Base-by-base conservation (phyloP, 2,329 filamentous ascomycete species). In the Fusarium incarnatum region DNA sequence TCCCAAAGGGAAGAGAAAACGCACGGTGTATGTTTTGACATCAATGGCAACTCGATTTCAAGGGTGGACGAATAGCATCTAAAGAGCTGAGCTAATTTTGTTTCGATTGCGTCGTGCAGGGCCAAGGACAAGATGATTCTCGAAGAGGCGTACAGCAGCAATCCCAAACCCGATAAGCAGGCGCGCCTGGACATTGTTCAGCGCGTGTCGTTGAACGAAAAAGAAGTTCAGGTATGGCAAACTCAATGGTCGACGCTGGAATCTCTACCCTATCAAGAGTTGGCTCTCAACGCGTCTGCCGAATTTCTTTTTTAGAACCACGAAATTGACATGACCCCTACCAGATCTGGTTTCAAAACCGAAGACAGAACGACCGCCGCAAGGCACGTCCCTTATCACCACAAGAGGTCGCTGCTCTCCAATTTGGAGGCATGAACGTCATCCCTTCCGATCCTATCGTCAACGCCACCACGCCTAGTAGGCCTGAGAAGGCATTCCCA, bases 331-430 rank as follows among this genome's bases (percentile, higher is more conserved):
- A 61, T 53, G 18, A 40, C 42, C 27, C 58, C 23, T 47, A 50
- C n/a, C 62, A 98, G 95, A 97, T 98, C 75, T 98, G 95, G 95
- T 98, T 98, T 82, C 95, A 98, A 77, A 98, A 98, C 77, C 89
- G 94, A 77, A 88, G 95, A 71, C 95, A 98, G 80, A 97, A 97
- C 80, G 93, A 97, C 79, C 89, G 95, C 74, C 89, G 95, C 72
- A 97, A 95, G 83, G 94, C 93, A 58, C 91, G 93, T 73, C 94
- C 94, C 48, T 86, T 97, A 40, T 88, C 93, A 28, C 88, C 91
- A 12, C 90, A 94, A 79, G 93, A 96, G 78, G 87, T 95, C 57
- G 89, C 86, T 68, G 86, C 87, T 62, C 81, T 90, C 73, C 81
- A 86, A 76, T 84, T 87, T 76, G 83, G 87, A 48, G 84, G 83